A percentile compares a stretch with the other conserved stretches of the same genome.
Conservation (phyloP, 768 basidiomycete genomes). For the Cantharellus cinnabarinus region DNA sequence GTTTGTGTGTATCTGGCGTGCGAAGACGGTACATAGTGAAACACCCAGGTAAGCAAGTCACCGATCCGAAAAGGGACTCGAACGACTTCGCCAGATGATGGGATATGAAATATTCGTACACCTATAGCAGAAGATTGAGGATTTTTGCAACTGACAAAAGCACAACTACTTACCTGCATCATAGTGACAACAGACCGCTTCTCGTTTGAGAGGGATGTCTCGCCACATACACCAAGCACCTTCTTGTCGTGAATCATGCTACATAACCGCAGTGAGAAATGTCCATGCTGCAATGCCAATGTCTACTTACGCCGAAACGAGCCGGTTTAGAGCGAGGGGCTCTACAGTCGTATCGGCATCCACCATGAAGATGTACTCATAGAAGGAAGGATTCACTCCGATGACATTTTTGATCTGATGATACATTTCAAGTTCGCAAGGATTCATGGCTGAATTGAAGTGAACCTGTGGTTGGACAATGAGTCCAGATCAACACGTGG, state of each 20-base stretch:
- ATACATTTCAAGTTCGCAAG: slow-evolving; percentile 92
- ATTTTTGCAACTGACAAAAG: background rate
- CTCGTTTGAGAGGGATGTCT: slow-evolving; percentile 79
- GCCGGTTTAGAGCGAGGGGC: slow-evolving; percentile 65
- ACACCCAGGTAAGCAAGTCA: slow-evolving; percentile 97
- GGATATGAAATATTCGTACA: slow-evolving; percentile 98
- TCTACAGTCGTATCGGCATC: slow-evolving; percentile 93
- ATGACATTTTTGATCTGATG: slow-evolving; percentile 99
- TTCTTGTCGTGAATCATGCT: slow-evolving; percentile 97
- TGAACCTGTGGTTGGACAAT: slow-evolving; percentile 43
- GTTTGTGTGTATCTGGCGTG: slow-evolving; percentile 88
- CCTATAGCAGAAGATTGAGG: slow-evolving; percentile 23
- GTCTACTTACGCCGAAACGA: slow-evolving; percentile 72
- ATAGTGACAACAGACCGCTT: slow-evolving; percentile 92
- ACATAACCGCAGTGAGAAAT: background rate
- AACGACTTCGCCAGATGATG: slow-evolving; percentile 99
- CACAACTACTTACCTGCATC: slow-evolving; percentile 51
- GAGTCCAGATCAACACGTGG: background rate
- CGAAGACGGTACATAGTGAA: slow-evolving; percentile 94
- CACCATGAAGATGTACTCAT: slow-evolving; percentile 85
- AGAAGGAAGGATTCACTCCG: slow-evolving; percentile 96
- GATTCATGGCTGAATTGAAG: slow-evolving; percentile 91
- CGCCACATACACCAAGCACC: slow-evolving; percentile 85
- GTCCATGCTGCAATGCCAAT: background rate
- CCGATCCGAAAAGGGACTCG: slow-evolving; percentile 89